Conservation (phyloP, 179 eudicot species). For the Monotropa hypopitys region DNA sequence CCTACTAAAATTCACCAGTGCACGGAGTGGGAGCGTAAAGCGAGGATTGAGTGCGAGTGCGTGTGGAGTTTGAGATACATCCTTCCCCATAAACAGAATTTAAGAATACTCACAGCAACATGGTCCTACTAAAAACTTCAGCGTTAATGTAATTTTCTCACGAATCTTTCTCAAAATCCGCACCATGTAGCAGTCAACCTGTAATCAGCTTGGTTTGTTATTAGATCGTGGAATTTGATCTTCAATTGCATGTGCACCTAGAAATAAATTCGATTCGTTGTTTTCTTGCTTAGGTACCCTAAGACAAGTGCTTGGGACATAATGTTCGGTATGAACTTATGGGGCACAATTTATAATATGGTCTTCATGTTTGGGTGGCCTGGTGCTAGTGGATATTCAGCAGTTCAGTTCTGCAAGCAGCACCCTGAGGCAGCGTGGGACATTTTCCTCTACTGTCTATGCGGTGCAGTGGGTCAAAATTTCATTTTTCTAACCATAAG, state of each 20-base stretch:
- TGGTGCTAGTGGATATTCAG: conserved; percentile 72
- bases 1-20: too few relatives aligned
- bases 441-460: conserved; percentile 65
- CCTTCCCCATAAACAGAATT: too few relatives aligned
- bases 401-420: conserved; percentile 65
- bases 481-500: conserved; percentile 87
- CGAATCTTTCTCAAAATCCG: too few relatives aligned
- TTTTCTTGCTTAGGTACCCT: conserved; percentile 46
- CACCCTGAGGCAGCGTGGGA: conserved; percentile 98
- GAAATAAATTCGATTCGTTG: neutral
- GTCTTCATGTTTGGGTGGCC: conserved; percentile 92
- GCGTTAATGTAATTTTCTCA: too few relatives aligned
- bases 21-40: too few relatives aligned
- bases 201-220: too few relatives aligned
- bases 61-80: too few relatives aligned
- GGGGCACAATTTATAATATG: conserved; percentile 88
- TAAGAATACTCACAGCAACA: too few relatives aligned
- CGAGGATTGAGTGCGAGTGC: too few relatives aligned
- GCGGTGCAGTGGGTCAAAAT: conserved; percentile 92
- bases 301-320: conserved; percentile 94
- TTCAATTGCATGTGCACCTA: too few relatives aligned
- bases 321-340: conserved; percentile 95
- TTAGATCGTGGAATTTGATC: neutral
- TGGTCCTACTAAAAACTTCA: too few relatives aligned
- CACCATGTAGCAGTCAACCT: too few relatives aligned